A percentile compares a stretch with the other conserved stretches of the same genome.
These are phyloP conservation scores for Yarrowia sp. DNA, from an alignment of 805 yeast species.

Conservation along the genomic window DNA sequence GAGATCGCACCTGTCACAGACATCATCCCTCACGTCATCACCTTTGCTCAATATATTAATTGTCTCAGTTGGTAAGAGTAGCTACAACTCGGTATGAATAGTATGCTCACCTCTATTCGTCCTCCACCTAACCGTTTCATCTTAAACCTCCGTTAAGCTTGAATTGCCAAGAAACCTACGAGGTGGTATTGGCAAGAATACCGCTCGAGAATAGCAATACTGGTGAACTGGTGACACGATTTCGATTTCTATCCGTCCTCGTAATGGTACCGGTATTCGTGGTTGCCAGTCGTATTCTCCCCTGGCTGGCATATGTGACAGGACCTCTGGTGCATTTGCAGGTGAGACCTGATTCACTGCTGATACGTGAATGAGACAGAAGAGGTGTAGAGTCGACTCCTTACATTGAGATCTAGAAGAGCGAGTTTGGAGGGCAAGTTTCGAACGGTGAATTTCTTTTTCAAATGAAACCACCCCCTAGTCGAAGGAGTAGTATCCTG, in stretches of 20 bases:
- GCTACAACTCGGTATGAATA: no score
- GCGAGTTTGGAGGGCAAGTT: no score
- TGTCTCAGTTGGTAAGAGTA: neutral
- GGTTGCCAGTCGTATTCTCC: no score
- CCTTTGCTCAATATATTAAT: neutral
- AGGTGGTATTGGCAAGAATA: neutral
- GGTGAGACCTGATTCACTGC: conserved; percentile 13
- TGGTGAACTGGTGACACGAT: no score
- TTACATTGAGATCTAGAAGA: neutral
- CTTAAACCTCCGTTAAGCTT: conserved; percentile 28
- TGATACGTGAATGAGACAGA: conserved; percentile 2
- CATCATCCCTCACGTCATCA: neutral
- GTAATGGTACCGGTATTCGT: no score
- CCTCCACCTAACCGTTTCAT: conserved; percentile 21
- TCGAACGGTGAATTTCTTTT: neutral
- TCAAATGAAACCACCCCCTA: neutral
- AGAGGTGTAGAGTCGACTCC: neutral
- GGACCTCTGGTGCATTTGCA: neutral
- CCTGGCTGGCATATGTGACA: neutral
- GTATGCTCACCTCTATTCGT: neutral
- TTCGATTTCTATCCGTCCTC: no score
- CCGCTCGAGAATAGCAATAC: neutral
- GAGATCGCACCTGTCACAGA: neutral
- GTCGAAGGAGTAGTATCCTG: no score
- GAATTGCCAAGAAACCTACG: conserved; percentile 9